Base-by-base conservation (phyloP, 2,329 filamentous ascomycete species). In the Dendrostoma leiphaemia region DNA sequence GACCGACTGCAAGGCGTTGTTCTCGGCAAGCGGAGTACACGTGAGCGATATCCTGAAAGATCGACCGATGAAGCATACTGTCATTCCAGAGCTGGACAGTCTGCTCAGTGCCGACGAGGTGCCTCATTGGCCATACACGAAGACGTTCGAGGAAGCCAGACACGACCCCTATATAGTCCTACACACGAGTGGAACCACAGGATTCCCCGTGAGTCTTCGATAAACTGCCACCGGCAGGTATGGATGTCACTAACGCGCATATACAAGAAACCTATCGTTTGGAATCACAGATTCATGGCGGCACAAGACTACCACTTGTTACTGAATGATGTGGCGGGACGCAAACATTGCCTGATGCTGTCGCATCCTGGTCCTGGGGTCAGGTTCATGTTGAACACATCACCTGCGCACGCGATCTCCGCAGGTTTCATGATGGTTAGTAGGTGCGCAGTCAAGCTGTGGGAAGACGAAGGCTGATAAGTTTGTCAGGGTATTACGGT, bases 121-220 rank as follows among this genome's bases (percentile, higher is more conserved):
- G 19, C 44, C 59, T 15, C 53, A 48, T 15, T 63, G 61, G 40
- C 59, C 59, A 7, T 63, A 60, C 26, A 55, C 54, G 15, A 63
- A 62, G 52, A 61, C 57, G 1, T 63, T 48, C 24, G 51, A 60
- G 31, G 58, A 62, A n/a, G 58, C 55, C 10, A 53, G 53, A 23
- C 15, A 52, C 9, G 58, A 58, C 24, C 58, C 60, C 4, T 63
- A 61, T 35, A 28, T 59, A 9, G 32, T 59, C 12, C 52, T 62
- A 10, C 61, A 63, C 40, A 60, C 60, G 12, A 61, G 59, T 34
- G 60, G 61, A 21, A 63, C 60, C 9, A 63, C 61, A 7, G 61
- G 59, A 23, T 21, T 43, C 4, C 58, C 60, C 4, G 61, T 62
- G 37, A 60, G 59, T 6, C 9, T 32, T 24, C n/a, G 28, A 3